These are phyloP conservation scores for Candida quercuum DNA, from an alignment of 805 yeast genomes.

Conservation along the genomic window DNA sequence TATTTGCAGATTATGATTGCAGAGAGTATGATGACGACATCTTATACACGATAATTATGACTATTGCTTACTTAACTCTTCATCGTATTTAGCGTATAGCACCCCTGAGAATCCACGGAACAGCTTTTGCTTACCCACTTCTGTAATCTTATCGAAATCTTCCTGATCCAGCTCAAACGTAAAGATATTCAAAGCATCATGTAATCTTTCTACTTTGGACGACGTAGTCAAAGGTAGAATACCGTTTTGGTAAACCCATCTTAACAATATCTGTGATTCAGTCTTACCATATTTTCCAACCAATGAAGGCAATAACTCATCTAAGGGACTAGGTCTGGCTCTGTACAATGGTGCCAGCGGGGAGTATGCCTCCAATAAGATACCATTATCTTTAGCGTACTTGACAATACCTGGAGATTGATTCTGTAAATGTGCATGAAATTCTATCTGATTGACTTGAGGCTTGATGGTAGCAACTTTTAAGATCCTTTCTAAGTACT, in stretches of 20 bases:
- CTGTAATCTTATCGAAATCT: slow-evolving; percentile 38
- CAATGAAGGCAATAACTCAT: slow-evolving; percentile 33
- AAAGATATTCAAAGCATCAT: slow-evolving; percentile 47
- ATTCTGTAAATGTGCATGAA: slow-evolving; percentile 58
- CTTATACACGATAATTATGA: no score
- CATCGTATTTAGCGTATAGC: slow-evolving; percentile 7
- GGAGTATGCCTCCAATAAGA: slow-evolving; percentile 53
- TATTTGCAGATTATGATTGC: no score
- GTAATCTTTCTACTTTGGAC: slow-evolving; percentile 44
- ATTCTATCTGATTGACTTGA: slow-evolving; percentile 65
- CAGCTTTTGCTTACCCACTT: slow-evolving; percentile 28
- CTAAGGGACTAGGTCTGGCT: slow-evolving; percentile 35
- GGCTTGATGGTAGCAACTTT: slow-evolving; percentile 43
- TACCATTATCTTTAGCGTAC: slow-evolving; percentile 39
- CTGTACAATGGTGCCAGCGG: slow-evolving; percentile 40
- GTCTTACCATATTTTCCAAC: slow-evolving; percentile 48
- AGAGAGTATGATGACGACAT: no score
- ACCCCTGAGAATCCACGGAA: slow-evolving; percentile 16
- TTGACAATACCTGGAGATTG: slow-evolving; percentile 54
- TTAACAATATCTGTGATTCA: slow-evolving; percentile 51
- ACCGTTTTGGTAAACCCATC: slow-evolving; percentile 61
- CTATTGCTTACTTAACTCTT: slow-evolving; percentile 2
- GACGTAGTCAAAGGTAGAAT: slow-evolving; percentile 66
- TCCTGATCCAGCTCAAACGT: slow-evolving; percentile 44
- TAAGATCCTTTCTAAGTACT: slow-evolving; percentile 41